Evolutionary conservation across 2,329 filamentous ascomycete species (phyloP).

Genomic region (Malbranchea zuffiana): DNA sequence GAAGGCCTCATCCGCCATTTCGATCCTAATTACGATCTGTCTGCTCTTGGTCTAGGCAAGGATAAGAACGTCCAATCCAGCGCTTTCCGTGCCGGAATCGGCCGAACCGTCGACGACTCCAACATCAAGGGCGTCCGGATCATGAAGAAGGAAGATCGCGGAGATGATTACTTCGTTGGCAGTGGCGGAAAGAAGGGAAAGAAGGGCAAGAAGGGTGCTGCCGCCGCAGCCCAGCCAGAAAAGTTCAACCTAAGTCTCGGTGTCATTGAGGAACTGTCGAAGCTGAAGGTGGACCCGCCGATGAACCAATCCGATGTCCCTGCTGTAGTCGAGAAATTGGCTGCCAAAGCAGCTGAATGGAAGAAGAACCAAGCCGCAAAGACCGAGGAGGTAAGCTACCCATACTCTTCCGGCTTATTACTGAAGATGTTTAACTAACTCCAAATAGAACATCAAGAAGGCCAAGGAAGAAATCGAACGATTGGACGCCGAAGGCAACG

Average conservation of each 20-base stretch:
- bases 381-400: conserved; percentile 68
- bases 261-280: conserved; percentile 79
- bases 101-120: conserved; percentile 74
- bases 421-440: conserved; percentile 16
- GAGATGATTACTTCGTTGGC: conserved; percentile 71
- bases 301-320: conserved; percentile 77
- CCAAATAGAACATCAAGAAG: conserved; percentile 77
- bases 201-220: conserved; percentile 65
- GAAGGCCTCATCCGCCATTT: conserved; percentile 85
- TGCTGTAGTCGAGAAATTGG: conserved; percentile 71
- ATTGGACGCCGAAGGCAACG: conserved; percentile 51
- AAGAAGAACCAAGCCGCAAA: conserved; percentile 80
- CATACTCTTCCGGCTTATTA: conserved; percentile 9
- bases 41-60: conserved; percentile 46
- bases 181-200: conserved; percentile 73
- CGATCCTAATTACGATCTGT: conserved; percentile 66
- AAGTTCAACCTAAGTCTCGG: conserved; percentile 83
- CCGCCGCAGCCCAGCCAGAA: conserved; percentile 34
- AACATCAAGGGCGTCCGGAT: conserved; percentile 76
- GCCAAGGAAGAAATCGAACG: conserved; percentile 91
- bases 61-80: conserved; percentile 42
- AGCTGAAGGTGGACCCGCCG: conserved; percentile 76
- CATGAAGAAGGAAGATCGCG: conserved; percentile 73
- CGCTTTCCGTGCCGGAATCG: conserved; percentile 65
- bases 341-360: conserved; percentile 83